These are phyloP conservation scores for Boletus speciosus DNA, from an alignment of 768 basidiomycete genomes.

Conservation along the genomic window DNA sequence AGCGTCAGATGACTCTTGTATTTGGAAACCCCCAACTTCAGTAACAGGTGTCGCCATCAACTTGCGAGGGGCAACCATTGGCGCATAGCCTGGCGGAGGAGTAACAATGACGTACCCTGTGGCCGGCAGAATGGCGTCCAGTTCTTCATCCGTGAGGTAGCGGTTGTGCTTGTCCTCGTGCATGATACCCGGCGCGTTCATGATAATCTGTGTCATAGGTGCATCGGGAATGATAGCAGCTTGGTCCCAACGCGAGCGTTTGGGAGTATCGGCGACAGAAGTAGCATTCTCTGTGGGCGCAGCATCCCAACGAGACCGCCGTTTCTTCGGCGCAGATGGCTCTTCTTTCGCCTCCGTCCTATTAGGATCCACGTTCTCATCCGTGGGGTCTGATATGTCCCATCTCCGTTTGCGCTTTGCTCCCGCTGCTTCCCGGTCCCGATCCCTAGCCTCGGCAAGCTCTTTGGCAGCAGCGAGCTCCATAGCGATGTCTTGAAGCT, in stretches of 20 bases:
- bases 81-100: conserved; percentile 91
- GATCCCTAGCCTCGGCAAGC: conserved; percentile 36
- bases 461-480: conserved; percentile 54
- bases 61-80: conserved; percentile 62
- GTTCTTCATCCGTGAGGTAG: conserved; percentile 94
- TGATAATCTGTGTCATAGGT: conserved; percentile 78
- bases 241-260: conserved; percentile 96
- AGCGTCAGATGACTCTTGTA: conserved; percentile 91
- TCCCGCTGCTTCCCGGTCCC: conserved; percentile 40
- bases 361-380: conserved; percentile 66
- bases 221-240: conserved; percentile 71
- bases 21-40: conserved; percentile 85
- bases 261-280: conserved; percentile 62
- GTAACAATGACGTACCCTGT: conserved; percentile 89
- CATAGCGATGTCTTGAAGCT: conserved; percentile 68
- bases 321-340: conserved; percentile 79
- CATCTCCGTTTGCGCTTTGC: conserved; percentile 76
- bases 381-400: conserved; percentile 63
- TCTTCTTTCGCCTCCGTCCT: conserved; percentile 68
- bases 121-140: conserved; percentile 83
- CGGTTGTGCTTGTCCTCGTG: conserved; percentile 96
- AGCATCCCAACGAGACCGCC: conserved; percentile 95
- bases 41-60: conserved; percentile 54
- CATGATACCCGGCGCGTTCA: conserved; percentile 79
- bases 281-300: conserved; percentile 66